These are phyloP conservation scores for Phytopythium kandeliae DNA, from an alignment of 352 stramenopile genomes.

Conservation along the genomic window DNA sequence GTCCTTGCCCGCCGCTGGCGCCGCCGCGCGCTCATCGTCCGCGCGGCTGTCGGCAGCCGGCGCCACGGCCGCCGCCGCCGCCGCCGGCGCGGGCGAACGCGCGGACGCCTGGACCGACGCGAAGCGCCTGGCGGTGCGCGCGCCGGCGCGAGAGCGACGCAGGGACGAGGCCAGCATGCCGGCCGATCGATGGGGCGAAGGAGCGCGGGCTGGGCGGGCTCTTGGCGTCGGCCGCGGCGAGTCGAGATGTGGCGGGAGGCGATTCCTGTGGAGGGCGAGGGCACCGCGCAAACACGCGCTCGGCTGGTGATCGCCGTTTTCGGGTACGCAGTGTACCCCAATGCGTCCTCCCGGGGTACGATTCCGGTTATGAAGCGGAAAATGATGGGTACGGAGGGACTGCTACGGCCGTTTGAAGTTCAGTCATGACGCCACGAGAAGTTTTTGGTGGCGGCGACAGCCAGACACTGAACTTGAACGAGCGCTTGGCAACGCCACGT, in stretches of 20 bases:
- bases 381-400: too few species aligned
- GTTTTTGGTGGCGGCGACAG: too few species aligned
- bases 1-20: constrained; percentile 11
- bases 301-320: too few species aligned
- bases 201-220: background rate
- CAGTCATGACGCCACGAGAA: too few species aligned
- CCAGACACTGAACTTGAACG: too few species aligned
- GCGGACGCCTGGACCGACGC: constrained; percentile 30
- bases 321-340: too few species aligned
- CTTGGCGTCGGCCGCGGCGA: background rate
- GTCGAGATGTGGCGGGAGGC: constrained; percentile 5
- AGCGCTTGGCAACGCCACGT: too few species aligned
- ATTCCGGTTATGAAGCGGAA: too few species aligned
- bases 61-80: constrained; percentile 5
- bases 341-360: too few species aligned
- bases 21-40: constrained; percentile 10
- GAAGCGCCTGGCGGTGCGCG: constrained; percentile 16
- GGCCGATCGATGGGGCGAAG: background rate
- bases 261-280: too few species aligned
- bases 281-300: constrained; percentile 2
- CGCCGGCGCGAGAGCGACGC: constrained; percentile 17
- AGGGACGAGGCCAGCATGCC: constrained; percentile 35
- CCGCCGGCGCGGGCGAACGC: background rate
- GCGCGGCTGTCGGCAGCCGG: too few species aligned
- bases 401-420: too few species aligned